A percentile compares a stretch with the other conserved stretches of the same genome.
phyloP scores from a whole-genome alignment of 108 stramenopile genomes.

The Fistulifera pelliculosa region DNA sequence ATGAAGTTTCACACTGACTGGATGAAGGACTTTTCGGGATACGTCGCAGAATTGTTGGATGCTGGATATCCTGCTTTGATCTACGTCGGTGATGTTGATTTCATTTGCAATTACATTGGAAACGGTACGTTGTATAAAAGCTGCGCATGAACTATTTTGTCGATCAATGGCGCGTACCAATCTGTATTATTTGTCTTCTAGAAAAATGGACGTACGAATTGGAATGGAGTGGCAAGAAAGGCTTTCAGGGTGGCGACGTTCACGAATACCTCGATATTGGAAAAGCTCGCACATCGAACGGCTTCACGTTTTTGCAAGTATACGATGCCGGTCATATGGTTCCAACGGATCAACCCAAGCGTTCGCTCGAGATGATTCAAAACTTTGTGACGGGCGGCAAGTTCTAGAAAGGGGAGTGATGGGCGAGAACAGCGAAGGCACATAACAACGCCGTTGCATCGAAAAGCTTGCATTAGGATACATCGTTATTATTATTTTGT shows the following conservation, averaged over 20 bases:
- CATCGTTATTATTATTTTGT: too few species aligned
- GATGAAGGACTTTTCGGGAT: constrained; percentile 83
- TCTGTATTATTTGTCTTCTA: too few species aligned
- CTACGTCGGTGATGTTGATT: constrained; percentile 96
- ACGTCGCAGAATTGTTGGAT: constrained; percentile 77
- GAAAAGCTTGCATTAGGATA: too few species aligned
- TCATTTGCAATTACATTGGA: constrained; percentile 96
- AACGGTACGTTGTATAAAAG: constrained; percentile 86
- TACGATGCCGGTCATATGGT: constrained; percentile 89
- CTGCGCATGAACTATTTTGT: too few species aligned
- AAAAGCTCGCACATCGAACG: constrained; percentile 53
- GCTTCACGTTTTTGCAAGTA: constrained; percentile 82
- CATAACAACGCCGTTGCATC: too few species aligned
- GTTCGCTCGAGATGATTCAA: constrained; percentile 77
- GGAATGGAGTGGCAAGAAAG: constrained; percentile 76
- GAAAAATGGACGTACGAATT: constrained; percentile 73
- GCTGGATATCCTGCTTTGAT: constrained; percentile 79
- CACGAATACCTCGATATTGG: constrained; percentile 76
- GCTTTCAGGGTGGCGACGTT: constrained; percentile 71
- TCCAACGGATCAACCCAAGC: constrained; percentile 86
- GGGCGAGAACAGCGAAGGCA: too few species aligned
- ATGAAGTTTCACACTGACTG: constrained; percentile 81
- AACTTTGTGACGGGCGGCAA: constrained; percentile 50
- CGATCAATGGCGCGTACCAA: too few species aligned
- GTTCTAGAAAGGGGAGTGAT: too few species aligned